Conservation (phyloP, 352 stramenopile genomes). For the Phytophthora europaea region DNA sequence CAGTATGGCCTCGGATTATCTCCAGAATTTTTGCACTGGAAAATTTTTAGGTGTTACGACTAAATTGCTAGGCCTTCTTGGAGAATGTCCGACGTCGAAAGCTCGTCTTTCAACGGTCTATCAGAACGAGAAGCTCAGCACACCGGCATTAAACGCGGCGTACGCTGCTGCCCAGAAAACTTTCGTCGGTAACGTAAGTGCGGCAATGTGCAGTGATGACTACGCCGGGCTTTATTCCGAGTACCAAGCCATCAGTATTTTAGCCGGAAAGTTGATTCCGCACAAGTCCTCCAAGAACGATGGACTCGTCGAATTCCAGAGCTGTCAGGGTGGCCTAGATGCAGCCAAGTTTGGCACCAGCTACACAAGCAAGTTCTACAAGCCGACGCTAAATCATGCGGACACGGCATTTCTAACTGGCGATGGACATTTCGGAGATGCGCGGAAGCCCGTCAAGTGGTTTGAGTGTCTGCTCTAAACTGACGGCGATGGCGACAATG, state of each 20-base stretch:
- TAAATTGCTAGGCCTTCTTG: background rate
- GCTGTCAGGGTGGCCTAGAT: slow-evolving; percentile 15
- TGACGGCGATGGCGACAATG: background rate
- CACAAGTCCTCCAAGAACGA: slow-evolving; percentile 35
- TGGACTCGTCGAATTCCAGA: slow-evolving; percentile 18
- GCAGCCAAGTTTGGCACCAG: slow-evolving; percentile 30
- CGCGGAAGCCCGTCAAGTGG: slow-evolving; percentile 25
- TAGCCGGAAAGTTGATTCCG: slow-evolving; percentile 17
- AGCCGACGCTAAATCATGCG: slow-evolving; percentile 41
- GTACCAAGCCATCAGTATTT: slow-evolving; percentile 22
- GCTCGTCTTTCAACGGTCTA: slow-evolving; percentile 30
- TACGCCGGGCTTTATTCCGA: slow-evolving; percentile 39
- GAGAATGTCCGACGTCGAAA: slow-evolving; percentile 17
- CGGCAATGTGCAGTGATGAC: slow-evolving; percentile 43
- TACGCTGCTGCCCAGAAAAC: slow-evolving; percentile 34
- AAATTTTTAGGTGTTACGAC: background rate
- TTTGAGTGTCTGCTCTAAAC: background rate
- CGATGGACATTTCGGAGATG: slow-evolving; percentile 35
- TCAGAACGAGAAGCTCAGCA: slow-evolving; percentile 23
- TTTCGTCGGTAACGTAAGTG: slow-evolving; percentile 30
- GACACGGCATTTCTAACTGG: slow-evolving; percentile 46
- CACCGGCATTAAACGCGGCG: slow-evolving; percentile 12
- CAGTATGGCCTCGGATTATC: slow-evolving; percentile 8
- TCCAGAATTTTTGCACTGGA: background rate
- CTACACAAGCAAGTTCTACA: slow-evolving; percentile 38